These are phyloP conservation scores for Debaryomyces prosopidis DNA, from an alignment of 805 yeast genomes.

Conservation along the genomic window DNA sequence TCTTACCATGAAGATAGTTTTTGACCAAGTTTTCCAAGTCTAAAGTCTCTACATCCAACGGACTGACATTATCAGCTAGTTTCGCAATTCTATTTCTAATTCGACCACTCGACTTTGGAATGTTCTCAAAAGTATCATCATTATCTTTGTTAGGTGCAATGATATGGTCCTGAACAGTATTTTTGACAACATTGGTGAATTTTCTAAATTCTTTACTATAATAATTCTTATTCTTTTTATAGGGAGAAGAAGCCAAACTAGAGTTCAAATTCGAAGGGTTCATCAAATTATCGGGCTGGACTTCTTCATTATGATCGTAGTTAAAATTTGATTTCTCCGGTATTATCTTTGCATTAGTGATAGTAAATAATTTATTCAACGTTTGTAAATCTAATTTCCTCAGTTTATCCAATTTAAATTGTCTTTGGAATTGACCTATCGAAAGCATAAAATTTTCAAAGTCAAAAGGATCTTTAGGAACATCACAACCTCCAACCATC, in stretches of 20 bases:
- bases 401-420: slow-evolving; percentile 51
- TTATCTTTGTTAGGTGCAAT: slow-evolving; percentile 20
- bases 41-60: slow-evolving; percentile 41
- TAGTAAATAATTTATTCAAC: slow-evolving; percentile 31
- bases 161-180: slow-evolving; percentile 66
- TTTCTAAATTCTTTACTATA: slow-evolving; percentile 47
- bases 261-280: background rate
- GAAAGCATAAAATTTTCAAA: slow-evolving; percentile 66
- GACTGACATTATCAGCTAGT: slow-evolving; percentile 32
- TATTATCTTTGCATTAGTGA: slow-evolving; percentile 33
- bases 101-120: slow-evolving; percentile 23
- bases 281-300: background rate
- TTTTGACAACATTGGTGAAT: slow-evolving; percentile 66
- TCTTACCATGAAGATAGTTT: slow-evolving; percentile 33
- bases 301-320: background rate
- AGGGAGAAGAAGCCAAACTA: slow-evolving; percentile 11
- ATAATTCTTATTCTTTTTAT: slow-evolving; percentile 27
- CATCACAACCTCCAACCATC: slow-evolving; percentile 43
- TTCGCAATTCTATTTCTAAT: slow-evolving; percentile 35
- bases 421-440: slow-evolving; percentile 77
- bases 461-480: slow-evolving; percentile 83
- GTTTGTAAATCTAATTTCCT: slow-evolving; percentile 61
- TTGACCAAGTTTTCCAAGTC: slow-evolving; percentile 37
- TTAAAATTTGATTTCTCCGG: slow-evolving; percentile 15
- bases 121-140: slow-evolving; percentile 13